Evolutionary conservation across 139 green algal genomes (phyloP).

Genomic region (Diplosphaera chodatii): DNA sequence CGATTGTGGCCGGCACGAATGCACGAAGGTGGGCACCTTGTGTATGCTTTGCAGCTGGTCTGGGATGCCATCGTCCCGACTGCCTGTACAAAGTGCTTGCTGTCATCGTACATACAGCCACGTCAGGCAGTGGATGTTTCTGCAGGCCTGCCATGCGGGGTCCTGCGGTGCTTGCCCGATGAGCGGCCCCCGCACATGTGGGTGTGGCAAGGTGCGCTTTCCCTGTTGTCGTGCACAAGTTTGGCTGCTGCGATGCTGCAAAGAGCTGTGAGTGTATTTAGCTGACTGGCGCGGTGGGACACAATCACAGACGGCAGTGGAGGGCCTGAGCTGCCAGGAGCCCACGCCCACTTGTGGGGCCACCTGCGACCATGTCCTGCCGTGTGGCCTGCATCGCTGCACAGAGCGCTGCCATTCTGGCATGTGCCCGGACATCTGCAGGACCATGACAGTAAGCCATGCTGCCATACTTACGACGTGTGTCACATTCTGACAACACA

Average conservation of each 20-base stretch:
- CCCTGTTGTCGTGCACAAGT: no score
- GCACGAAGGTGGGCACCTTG: constrained; percentile 51
- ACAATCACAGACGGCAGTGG: not conserved
- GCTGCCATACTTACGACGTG: no score
- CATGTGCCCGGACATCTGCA: constrained; percentile 40
- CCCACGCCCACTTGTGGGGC: constrained; percentile 54
- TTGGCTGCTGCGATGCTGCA: no score
- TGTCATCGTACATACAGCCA: no score
- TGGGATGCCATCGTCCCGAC: no score
- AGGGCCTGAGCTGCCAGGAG: constrained; percentile 39
- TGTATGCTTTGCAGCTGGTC: no score
- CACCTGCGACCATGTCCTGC: constrained; percentile 75
- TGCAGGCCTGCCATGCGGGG: no score
- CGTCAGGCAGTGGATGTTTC: no score
- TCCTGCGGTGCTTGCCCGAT: constrained; percentile 65
- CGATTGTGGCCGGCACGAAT: constrained; percentile 51
- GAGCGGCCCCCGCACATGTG: constrained; percentile 56
- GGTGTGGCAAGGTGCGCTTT: constrained; percentile 67
- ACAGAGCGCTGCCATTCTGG: constrained; percentile 63
- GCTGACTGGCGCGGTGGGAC: no score
- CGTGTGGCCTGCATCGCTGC: constrained; percentile 64
- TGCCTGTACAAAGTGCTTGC: no score
- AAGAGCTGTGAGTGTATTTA: not conserved
- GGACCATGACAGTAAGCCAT: constrained; percentile 6
- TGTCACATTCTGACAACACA: no score